A percentile compares a stretch with the other conserved stretches of the same genome.
phyloP scores from a whole-genome alignment of 2,329 filamentous ascomycete species.

The Sarocladium brachiariae region DNA sequence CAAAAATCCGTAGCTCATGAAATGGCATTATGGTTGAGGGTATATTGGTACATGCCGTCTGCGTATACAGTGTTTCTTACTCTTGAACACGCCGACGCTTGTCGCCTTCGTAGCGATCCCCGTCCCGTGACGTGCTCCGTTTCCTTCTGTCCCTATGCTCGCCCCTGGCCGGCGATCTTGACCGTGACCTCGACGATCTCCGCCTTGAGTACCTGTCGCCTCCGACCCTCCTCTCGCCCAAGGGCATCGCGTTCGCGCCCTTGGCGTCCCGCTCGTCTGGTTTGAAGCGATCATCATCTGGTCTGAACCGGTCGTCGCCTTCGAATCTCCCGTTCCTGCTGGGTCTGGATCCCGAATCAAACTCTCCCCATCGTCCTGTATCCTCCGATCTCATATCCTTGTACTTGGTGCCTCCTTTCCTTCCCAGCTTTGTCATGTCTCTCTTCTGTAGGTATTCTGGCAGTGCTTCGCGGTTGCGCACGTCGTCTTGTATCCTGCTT shows the following conservation, averaged over 20 bases:
- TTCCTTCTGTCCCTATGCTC: conserved; percentile 46
- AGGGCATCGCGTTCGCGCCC: conserved; percentile 64
- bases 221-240: conserved; percentile 49
- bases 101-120: conserved; percentile 47
- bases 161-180: conserved; percentile 44
- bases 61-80: not conserved
- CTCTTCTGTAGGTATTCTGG: conserved; percentile 89
- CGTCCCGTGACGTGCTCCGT: conserved; percentile 49
- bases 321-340: conserved; percentile 26
- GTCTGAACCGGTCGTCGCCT: conserved; percentile 60
- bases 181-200: conserved; percentile 30
- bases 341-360: conserved; percentile 41
- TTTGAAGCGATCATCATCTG: conserved; percentile 48
- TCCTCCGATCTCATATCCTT: conserved; percentile 84
- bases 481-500: conserved; percentile 72
- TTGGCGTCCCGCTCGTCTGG: conserved; percentile 38
- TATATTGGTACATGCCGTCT: not conserved
- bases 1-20: too few relatives aligned
- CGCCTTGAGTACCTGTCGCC: conserved; percentile 21
- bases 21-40: too few relatives aligned
- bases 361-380: conserved; percentile 77
- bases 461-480: conserved; percentile 71
- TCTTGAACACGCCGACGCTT: conserved; percentile 53
- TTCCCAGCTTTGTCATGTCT: conserved; percentile 89
- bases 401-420: conserved; percentile 87